Percentiles rank a stretch among this genome's conserved stretches.
Evolutionary conservation across 2,329 filamentous ascomycete genomes (phyloP).

Genomic region (Penicillium sp.): DNA sequence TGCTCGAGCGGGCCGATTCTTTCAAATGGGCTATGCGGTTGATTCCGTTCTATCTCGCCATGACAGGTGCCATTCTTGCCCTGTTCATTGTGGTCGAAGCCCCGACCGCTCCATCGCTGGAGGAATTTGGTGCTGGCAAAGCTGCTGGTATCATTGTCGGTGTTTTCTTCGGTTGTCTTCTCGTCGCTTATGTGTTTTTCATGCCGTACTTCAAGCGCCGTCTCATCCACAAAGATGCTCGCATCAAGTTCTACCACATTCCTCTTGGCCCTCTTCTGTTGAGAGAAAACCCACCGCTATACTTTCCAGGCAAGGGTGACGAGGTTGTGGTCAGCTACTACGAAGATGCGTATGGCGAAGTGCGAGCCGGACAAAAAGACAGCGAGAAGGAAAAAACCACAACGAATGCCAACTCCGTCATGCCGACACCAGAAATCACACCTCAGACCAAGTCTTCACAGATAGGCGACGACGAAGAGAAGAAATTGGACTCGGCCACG

Average conservation of each 20-base stretch:
- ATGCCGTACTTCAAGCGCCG: constrained; percentile 31
- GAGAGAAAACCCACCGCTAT: constrained; percentile 42
- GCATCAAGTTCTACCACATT: constrained; percentile 28
- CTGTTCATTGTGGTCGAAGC: constrained; percentile 60
- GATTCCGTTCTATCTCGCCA: constrained; percentile 53
- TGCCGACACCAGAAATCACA: constrained; percentile 6
- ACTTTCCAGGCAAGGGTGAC: constrained; percentile 43
- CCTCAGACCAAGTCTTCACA: constrained; percentile 1
- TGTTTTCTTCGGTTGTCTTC: constrained; percentile 28
- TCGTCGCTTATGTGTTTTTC: constrained; percentile 28
- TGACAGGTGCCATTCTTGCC: constrained; percentile 53
- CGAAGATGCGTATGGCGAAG: constrained; percentile 32
- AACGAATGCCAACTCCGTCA: constrained; percentile 7
- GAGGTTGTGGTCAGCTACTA: constrained; percentile 45
- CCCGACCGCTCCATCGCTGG: constrained; percentile 24
- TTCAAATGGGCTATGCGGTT: constrained; percentile 53
- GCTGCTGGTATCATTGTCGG: constrained; percentile 29
- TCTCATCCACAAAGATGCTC: constrained; percentile 24
- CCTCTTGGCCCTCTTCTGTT: constrained; percentile 46
- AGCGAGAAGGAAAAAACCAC: constrained; percentile 1
- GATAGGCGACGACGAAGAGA: constrained; percentile 15
- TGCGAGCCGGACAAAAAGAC: constrained; percentile 20
- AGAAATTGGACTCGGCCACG: constrained; percentile 12
- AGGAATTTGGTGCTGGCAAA: constrained; percentile 29
- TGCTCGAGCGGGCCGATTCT: constrained; percentile 53